phyloP scores from a whole-genome alignment of 495 filamentous ascomycete species.

The Emericellopsis terricola region DNA sequence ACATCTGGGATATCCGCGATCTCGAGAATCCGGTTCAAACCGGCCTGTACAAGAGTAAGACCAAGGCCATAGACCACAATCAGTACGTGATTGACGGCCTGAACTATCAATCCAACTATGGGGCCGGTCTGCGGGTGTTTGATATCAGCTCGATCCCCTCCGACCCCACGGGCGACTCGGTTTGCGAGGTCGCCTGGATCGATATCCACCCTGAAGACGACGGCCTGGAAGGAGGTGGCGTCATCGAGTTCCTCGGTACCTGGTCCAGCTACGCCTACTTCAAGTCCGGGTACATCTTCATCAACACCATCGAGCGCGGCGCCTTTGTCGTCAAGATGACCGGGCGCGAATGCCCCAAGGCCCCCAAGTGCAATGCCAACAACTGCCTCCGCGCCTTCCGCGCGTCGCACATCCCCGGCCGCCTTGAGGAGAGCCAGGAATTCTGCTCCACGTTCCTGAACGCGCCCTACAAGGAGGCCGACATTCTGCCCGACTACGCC shows the following conservation, averaged over 20 bases:
- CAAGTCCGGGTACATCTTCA: conserved; percentile 34
- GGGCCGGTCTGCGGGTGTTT: conserved; percentile 34
- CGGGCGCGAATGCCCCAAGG: no score
- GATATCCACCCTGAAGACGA: conserved; percentile 46
- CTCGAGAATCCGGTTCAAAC: conserved; percentile 33
- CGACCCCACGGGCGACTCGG: conserved; percentile 32
- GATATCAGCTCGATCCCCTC: conserved; percentile 32
- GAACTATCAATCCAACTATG: conserved; percentile 41
- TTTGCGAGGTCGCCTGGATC: conserved; percentile 37
- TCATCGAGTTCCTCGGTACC: conserved; percentile 35
- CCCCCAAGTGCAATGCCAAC: no score
- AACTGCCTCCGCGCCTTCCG: no score
- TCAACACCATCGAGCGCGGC: conserved; percentile 44
- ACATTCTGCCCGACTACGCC: no score
- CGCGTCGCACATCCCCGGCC: no score
- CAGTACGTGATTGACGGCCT: conserved; percentile 37
- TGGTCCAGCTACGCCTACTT: conserved; percentile 41
- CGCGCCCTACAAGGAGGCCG: no score
- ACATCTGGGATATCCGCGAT: conserved; percentile 39
- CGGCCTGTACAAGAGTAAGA: conserved; percentile 29
- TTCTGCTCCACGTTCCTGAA: no score
- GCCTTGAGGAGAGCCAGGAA: no score
- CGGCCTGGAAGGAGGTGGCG: conserved; percentile 19
- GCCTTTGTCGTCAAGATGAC: conserved; percentile 31
- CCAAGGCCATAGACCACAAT: conserved; percentile 40